Conservation (phyloP, 169 alveolate species). For the Cryptosporidium meleagridis region DNA sequence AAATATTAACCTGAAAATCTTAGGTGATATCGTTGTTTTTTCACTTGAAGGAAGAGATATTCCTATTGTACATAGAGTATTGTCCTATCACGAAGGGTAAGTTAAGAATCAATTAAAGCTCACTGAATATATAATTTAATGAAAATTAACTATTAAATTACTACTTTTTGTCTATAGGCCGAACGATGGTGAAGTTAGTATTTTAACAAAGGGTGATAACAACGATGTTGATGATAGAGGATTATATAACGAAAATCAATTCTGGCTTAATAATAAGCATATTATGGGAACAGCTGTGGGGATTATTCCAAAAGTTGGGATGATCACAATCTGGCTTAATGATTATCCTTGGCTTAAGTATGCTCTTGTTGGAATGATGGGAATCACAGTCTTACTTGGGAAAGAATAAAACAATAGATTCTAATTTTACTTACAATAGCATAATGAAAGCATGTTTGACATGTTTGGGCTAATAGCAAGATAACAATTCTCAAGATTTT, state of each 20-base stretch:
- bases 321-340: slow-evolving; percentile 90
- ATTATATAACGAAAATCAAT: slow-evolving; percentile 85
- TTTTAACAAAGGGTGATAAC: slow-evolving; percentile 95
- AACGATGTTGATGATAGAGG: slow-evolving; percentile 95
- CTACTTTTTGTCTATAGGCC: slow-evolving; percentile 11
- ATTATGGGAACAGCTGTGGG: slow-evolving; percentile 91
- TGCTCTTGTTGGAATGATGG: slow-evolving; percentile 78
- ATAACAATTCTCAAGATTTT: slow-evolving; percentile 24
- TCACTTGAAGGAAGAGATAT: slow-evolving; percentile 90
- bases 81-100: slow-evolving; percentile 83
- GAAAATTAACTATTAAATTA: background rate
- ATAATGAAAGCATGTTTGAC: slow-evolving; percentile 17
- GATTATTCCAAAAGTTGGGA: slow-evolving; percentile 91
- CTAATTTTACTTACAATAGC: background rate
- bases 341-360: slow-evolving; percentile 89
- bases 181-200: slow-evolving; percentile 82
- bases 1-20: background rate
- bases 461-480: slow-evolving; percentile 20
- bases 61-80: slow-evolving; percentile 95
- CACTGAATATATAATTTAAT: background rate
- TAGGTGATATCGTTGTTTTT: slow-evolving; percentile 88
- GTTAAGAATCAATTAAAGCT: background rate
- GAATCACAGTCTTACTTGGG: slow-evolving; percentile 76
- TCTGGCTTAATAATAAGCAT: slow-evolving; percentile 86
- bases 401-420: slow-evolving; percentile 5